Evolutionary conservation across 768 basidiomycete species (phyloP).

Genomic region (Amanita muscaria): DNA sequence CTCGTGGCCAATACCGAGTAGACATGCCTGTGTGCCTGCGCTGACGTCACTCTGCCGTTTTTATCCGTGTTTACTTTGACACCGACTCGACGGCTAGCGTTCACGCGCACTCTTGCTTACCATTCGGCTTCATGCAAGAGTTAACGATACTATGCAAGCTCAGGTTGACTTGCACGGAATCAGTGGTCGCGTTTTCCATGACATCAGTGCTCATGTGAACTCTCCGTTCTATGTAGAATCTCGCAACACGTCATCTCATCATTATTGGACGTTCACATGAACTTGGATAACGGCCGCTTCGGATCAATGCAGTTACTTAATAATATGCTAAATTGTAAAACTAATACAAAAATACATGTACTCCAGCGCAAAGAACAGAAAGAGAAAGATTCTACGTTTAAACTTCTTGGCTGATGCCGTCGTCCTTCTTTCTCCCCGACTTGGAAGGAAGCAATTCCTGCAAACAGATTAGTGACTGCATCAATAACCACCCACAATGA

Average conservation of each 20-base stretch:
- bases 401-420: slow-evolving; percentile 36
- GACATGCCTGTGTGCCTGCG: neutral
- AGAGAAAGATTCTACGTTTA: slow-evolving; percentile 20
- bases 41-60: slow-evolving; percentile 5
- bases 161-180: neutral
- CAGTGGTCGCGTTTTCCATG: neutral
- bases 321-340: slow-evolving; percentile 4
- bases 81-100: no score
- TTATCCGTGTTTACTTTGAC: slow-evolving; percentile 1
- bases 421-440: slow-evolving; percentile 37
- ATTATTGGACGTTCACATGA: no score
- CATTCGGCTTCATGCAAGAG: no score
- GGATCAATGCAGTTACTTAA: slow-evolving; percentile 5
- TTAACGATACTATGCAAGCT: no score
- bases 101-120: no score
- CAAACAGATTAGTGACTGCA: neutral
- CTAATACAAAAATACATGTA: slow-evolving; percentile 18
- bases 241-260: neutral
- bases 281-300: no score
- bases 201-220: neutral
- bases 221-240: neutral
- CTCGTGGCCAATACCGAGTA: slow-evolving; percentile 4
- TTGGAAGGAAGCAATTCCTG: slow-evolving; percentile 36
- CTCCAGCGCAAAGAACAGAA: slow-evolving; percentile 11
- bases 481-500: neutral